Conservation (phyloP, 805 yeast species). For the Starmera quercuum region DNA sequence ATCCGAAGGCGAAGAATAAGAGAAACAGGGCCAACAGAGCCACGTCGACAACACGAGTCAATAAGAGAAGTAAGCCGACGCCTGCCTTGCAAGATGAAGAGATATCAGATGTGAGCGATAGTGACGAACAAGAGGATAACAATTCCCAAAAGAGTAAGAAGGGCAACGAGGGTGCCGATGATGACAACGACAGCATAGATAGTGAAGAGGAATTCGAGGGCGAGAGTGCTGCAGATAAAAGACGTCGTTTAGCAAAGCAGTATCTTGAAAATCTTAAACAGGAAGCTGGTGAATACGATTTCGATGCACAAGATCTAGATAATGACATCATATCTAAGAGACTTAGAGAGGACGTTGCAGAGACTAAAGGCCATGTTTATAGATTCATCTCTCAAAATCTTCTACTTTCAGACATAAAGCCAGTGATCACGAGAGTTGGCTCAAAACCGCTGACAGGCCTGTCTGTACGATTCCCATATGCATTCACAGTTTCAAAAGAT, state of each 20-base stretch:
- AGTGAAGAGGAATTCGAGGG: constrained; percentile 67
- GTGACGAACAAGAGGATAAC: constrained; percentile 40
- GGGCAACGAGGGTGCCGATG: constrained; percentile 27
- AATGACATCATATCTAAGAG: constrained; percentile 77
- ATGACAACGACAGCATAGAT: constrained; percentile 39
- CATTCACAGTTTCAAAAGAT: constrained; percentile 80
- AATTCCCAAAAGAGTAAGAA: constrained; percentile 25
- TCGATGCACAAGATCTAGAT: constrained; percentile 89
- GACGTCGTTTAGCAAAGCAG: constrained; percentile 90
- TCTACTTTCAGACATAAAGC: constrained; percentile 29
- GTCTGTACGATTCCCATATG: constrained; percentile 33
- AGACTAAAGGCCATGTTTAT: constrained; percentile 77
- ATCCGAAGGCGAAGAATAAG: constrained; percentile 40
- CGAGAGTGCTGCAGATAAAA: constrained; percentile 86
- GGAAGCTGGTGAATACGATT: constrained; percentile 45
- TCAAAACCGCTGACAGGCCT: constrained; percentile 46
- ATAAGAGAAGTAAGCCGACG: constrained; percentile 7
- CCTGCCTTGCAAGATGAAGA: constrained; percentile 38
- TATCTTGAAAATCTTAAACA: constrained; percentile 72
- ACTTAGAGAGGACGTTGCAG: constrained; percentile 83
- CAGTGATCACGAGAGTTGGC: constrained; percentile 49
- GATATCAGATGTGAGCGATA: constrained; percentile 41
- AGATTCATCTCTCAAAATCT: constrained; percentile 52
- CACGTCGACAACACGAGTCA: constrained; percentile 8
- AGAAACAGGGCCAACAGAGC: constrained; percentile 10